Evolutionary conservation across 495 filamentous ascomycete species (phyloP), one percentile per base, ranked within the genome.

Genomic region (Cladorrhinum samala): DNA sequence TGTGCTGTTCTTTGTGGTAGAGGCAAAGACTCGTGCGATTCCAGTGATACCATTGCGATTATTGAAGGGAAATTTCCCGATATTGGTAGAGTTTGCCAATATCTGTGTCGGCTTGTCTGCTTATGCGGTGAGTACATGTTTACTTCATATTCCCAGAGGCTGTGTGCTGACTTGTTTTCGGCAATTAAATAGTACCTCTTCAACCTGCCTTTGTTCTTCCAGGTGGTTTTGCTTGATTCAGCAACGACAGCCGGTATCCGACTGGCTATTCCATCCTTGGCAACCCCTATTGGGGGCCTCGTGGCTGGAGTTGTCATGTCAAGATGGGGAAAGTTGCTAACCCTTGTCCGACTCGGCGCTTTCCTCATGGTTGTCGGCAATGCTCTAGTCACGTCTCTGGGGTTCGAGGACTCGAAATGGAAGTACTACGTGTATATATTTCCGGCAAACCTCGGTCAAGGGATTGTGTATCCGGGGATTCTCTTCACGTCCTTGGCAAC

Each of bases 251-350:
- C 83, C 2, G 83, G 82, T 5, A 72, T 72, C 1, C 71, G 82
- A 20, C 72, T 85, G 13, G 77, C 77, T 0, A 79, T 85, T 19
- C 82, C 83, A 5, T 84, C 81, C 8, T 63, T 85, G 1, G 80
- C 79, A 17, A 83, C 80, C 0, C 82, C 81, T 2, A 69, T 84
- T 16, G 82, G 82, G 1, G 80, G 80, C 3, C 68, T 85, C 20
- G 68, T 84, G 33, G 76, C 82, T 1, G 82, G 82, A 1, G 65
- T 83, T 33, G 72, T 85, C 36, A 85, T 86, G 82, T 83, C 82
- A 1, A 75, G 75, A 24, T 85, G 80, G 79, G 81, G 82, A 0
- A 79, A 75, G 51, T 66, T 85, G 1, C 68, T 76, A 9, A 65
- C 74, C 1, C 70, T 85, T 3, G 77, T 86, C 5, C 75, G 79